Percentiles rank a stretch among this genome's conserved stretches.
phyloP scores from a whole-genome alignment of 768 basidiomycete species.

The Tremella mesenterica region DNA sequence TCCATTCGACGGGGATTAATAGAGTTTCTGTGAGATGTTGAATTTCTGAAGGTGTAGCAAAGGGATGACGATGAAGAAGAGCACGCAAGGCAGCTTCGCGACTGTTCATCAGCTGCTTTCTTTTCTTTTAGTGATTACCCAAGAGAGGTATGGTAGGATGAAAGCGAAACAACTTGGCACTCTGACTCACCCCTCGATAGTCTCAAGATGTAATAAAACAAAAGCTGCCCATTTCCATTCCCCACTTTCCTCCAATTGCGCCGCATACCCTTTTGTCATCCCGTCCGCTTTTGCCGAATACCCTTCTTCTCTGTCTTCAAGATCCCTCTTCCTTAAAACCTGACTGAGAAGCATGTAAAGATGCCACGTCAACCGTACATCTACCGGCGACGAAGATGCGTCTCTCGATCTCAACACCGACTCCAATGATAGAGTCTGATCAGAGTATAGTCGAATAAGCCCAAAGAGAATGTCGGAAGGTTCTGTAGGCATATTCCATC shows the following conservation, averaged over 20 bases:
- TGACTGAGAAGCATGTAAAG: conserved; percentile 77
- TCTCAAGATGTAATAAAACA: conserved; percentile 79
- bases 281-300: conserved; percentile 76
- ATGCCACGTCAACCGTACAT: conserved; percentile 84
- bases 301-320: conserved; percentile 67
- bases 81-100: conserved; percentile 75
- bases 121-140: background rate
- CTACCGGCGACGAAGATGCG: conserved; percentile 64
- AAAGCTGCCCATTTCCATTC: conserved; percentile 80
- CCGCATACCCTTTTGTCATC: conserved; percentile 73
- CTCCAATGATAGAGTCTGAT: conserved; percentile 63
- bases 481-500: conserved; percentile 19
- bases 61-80: conserved; percentile 55
- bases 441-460: conserved; percentile 66
- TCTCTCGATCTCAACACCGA: conserved; percentile 60
- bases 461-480: conserved; percentile 64
- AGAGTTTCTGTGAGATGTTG: conserved; percentile 55
- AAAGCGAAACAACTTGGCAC: background rate
- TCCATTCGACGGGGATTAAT: conserved; percentile 74
- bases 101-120: conserved; percentile 47
- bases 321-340: conserved; percentile 73
- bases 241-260: conserved; percentile 71
- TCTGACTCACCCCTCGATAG: conserved; percentile 62
- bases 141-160: conserved; percentile 7
- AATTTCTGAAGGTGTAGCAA: conserved; percentile 25